A percentile compares a stretch with the other conserved stretches of the same genome.
Conservation (phyloP, 495 filamentous ascomycete genomes). For the Aspergillus leporis region DNA sequence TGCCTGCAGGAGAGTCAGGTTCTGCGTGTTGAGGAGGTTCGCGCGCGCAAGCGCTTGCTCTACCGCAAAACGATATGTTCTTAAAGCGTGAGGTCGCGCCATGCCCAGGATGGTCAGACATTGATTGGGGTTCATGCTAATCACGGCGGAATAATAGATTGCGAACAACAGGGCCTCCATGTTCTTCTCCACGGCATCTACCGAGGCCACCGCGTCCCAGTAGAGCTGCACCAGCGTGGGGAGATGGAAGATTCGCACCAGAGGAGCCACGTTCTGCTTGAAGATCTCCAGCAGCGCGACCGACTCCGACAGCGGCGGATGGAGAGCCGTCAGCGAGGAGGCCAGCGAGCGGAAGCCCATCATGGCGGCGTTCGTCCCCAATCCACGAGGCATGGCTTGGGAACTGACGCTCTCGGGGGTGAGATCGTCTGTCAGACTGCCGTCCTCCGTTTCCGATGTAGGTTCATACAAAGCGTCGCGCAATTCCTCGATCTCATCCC, state of each 20-base stretch:
- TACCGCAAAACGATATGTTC: slow-evolving; percentile 54
- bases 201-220: neutral
- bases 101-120: neutral
- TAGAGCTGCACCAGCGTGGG: neutral
- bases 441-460: neutral
- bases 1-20: slow-evolving; percentile 67
- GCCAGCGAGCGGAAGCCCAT: neutral
- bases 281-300: neutral
- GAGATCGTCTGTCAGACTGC: neutral
- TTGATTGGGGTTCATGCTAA: slow-evolving; percentile 49
- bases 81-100: neutral
- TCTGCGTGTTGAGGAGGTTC: slow-evolving; percentile 64
- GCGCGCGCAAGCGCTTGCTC: slow-evolving; percentile 71
- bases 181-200: slow-evolving; percentile 11
- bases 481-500: slow-evolving; percentile 1
- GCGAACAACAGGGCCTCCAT: slow-evolving; percentile 69
- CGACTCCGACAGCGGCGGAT: neutral
- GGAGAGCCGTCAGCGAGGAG: neutral
- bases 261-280: neutral
- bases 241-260: neutral
- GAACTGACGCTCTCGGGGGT: neutral
- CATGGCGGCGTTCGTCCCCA: neutral
- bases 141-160: slow-evolving; percentile 70
- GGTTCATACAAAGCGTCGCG: neutral
- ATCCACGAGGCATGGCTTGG: neutral